phyloP scores from a whole-genome alignment of 2,329 filamentous ascomycete genomes.

The Xylaria sp. region DNA sequence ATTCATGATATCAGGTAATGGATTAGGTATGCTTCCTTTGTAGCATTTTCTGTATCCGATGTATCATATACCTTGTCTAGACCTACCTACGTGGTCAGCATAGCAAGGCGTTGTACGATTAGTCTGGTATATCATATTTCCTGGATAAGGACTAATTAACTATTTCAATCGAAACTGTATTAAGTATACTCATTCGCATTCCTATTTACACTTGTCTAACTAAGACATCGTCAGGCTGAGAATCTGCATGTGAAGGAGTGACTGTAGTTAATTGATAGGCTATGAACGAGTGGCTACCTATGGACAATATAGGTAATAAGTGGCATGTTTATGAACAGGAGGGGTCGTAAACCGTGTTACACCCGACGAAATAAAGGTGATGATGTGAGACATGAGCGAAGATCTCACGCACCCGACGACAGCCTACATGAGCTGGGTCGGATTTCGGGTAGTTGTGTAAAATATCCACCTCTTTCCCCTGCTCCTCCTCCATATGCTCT shows the following conservation, averaged over 20 bases:
- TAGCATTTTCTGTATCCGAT: neutral
- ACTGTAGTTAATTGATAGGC: constrained; percentile 15
- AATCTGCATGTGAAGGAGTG: constrained; percentile 15
- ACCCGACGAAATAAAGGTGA: constrained; percentile 13
- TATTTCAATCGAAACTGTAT: neutral
- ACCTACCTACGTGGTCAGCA: neutral
- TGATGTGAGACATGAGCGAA: neutral
- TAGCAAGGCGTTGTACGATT: constrained; percentile 1
- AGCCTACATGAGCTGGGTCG: neutral
- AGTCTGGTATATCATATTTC: neutral
- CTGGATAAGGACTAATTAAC: neutral
- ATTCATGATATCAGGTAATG: neutral
- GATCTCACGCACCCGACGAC: neutral
- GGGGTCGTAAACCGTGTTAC: neutral
- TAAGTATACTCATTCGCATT: neutral
- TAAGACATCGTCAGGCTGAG: neutral
- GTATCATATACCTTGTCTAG: neutral
- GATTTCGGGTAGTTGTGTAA: neutral
- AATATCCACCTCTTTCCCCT: neutral
- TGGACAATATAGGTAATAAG: constrained; percentile 4
- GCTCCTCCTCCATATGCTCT: neutral
- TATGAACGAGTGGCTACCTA: constrained; percentile 26
- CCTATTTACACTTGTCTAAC: neutral
- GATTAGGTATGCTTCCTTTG: neutral
- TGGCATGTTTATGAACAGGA: neutral